These are phyloP conservation scores for Penicillium diatomitis DNA, from an alignment of 495 filamentous ascomycete genomes.

Conservation along the genomic window DNA sequence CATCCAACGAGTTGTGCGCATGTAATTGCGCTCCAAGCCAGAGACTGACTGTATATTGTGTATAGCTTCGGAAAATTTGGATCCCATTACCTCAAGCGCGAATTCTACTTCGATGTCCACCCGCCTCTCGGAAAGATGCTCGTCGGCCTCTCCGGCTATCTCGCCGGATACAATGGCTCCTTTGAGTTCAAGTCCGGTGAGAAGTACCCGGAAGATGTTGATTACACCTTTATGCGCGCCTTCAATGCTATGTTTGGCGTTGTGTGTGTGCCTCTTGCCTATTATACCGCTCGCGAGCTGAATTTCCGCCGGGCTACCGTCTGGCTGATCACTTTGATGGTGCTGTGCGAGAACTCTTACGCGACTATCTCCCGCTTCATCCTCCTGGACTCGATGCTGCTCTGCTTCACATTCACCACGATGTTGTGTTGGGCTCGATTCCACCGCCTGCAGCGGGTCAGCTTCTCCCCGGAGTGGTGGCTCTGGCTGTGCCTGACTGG, in stretches of 20 bases:
- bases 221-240: slow-evolving; percentile 97
- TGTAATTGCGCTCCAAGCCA: neutral
- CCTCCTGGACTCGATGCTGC: slow-evolving; percentile 92
- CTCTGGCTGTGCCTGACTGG: slow-evolving; percentile 86
- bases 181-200: slow-evolving; percentile 99
- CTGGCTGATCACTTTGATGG: slow-evolving; percentile 94
- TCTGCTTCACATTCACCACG: slow-evolving; percentile 96
- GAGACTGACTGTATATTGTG: neutral
- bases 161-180: slow-evolving; percentile 97
- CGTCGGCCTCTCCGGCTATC: slow-evolving; percentile 87
- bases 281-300: slow-evolving; percentile 86
- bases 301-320: slow-evolving; percentile 77
- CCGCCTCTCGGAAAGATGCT: slow-evolving; percentile 97
- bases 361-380: slow-evolving; percentile 98
- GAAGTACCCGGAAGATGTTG: slow-evolving; percentile 81
- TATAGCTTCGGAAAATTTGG: slow-evolving; percentile 95
- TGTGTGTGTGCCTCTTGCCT: slow-evolving; percentile 85
- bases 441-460: slow-evolving; percentile 71
- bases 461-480: slow-evolving; percentile 86
- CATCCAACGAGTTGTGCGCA: slow-evolving; percentile 1
- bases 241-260: slow-evolving; percentile 96
- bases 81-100: slow-evolving; percentile 95
- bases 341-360: slow-evolving; percentile 97
- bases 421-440: slow-evolving; percentile 95
- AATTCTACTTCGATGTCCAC: slow-evolving; percentile 99